phyloP scores from a whole-genome alignment of 179 eudicot species.

The Nepenthes alata region DNA sequence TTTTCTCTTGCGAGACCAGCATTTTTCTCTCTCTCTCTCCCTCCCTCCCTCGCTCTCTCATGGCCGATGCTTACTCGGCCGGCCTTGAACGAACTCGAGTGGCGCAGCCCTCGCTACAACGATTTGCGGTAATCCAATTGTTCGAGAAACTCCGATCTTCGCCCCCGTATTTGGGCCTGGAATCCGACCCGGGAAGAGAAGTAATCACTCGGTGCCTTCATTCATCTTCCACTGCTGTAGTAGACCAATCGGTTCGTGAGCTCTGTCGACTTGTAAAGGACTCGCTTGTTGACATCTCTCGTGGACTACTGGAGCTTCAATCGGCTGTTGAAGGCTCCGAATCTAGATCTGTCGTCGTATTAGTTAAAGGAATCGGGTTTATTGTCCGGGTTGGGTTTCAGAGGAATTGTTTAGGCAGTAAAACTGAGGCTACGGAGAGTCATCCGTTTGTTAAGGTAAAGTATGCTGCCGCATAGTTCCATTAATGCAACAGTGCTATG shows the following conservation, averaged over 20 bases:
- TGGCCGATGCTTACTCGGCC: conserved; percentile 54
- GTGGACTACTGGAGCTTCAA: conserved; percentile 61
- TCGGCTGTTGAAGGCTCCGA: conserved; percentile 60
- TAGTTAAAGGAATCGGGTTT: conserved; percentile 64
- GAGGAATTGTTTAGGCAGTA: conserved; percentile 7
- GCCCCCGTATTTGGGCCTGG: conserved; percentile 22
- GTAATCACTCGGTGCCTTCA: conserved; percentile 51
- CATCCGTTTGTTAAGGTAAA: conserved; percentile 83
- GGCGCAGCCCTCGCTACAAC: conserved; percentile 84
- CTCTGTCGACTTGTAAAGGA: conserved; percentile 60
- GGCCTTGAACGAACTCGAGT: conserved; percentile 50
- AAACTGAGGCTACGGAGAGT: conserved; percentile 24
- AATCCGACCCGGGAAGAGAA: conserved; percentile 36
- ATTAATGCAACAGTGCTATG: too few relatives aligned
- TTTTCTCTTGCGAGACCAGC: too few relatives aligned
- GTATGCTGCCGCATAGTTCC: too few relatives aligned
- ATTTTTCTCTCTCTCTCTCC: neutral
- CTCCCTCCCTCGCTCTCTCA: neutral
- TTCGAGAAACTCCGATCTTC: conserved; percentile 56
- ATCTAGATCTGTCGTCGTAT: conserved; percentile 36
- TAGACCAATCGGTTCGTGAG: conserved; percentile 80
- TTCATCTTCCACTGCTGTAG: conserved; percentile 57
- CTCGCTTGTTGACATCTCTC: conserved; percentile 25
- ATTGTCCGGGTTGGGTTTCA: conserved; percentile 54
- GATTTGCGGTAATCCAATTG: conserved; percentile 62